Percentiles rank a stretch among this genome's conserved stretches.
These are phyloP conservation scores for Vanrija sp. DNA, from an alignment of 1,284 basidiomycete species.

Conservation along the genomic window DNA sequence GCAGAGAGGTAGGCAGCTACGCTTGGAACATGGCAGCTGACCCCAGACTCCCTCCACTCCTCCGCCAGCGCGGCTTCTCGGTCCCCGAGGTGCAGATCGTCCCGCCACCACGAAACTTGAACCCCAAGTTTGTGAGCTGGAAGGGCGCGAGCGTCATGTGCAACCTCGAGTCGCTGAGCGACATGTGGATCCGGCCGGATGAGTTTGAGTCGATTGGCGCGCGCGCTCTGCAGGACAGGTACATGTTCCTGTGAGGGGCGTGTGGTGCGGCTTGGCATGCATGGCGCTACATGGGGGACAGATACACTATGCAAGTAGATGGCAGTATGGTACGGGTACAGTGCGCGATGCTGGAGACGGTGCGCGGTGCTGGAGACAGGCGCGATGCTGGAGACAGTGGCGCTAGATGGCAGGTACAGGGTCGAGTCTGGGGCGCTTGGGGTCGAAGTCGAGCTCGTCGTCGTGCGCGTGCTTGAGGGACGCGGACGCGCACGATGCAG, in stretches of 20 bases:
- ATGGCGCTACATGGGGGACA: too few species aligned
- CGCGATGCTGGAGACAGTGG: neutral
- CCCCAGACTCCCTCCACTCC: conserved; percentile 51
- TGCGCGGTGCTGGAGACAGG: neutral
- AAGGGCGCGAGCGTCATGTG: conserved; percentile 92
- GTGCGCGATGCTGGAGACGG: neutral
- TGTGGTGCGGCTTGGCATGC: neutral
- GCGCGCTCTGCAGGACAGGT: conserved; percentile 52
- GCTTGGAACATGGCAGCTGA: neutral
- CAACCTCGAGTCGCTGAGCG: conserved; percentile 81
- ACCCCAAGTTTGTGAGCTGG: conserved; percentile 85
- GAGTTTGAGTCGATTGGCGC: conserved; percentile 70
- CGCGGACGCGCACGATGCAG: too few species aligned
- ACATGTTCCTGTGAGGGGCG: conserved; percentile 32
- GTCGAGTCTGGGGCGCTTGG: neutral
- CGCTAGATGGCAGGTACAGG: neutral
- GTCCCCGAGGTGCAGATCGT: conserved; percentile 84
- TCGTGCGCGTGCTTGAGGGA: neutral
- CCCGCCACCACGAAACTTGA: conserved; percentile 86
- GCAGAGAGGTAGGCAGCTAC: conserved; percentile 37
- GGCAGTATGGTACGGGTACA: too few species aligned
- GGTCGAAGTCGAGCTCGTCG: neutral
- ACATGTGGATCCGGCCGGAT: conserved; percentile 78
- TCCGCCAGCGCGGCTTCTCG: conserved; percentile 80
- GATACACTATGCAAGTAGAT: neutral